Base-by-base conservation (phyloP, 805 yeast species). In the Naumovozyma dairenensis region DNA sequence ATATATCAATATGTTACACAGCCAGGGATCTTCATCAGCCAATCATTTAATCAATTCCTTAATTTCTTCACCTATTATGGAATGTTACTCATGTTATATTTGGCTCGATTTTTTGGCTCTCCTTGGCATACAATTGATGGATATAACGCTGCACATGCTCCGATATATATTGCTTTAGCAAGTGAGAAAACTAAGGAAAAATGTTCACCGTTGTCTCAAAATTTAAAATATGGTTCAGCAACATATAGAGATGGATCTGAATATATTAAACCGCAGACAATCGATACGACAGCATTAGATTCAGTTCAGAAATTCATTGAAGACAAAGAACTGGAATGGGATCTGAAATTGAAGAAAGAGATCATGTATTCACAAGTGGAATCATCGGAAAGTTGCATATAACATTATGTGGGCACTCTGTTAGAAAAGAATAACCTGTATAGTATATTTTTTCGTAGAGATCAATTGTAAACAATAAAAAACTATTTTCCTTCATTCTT, bases 11-110 rank as follows among this genome's bases (percentile, higher is more conserved):
- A 82, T 59, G 62, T 89, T 22, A 75, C 82, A 4, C 96, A 92
- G 40, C 98, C 98, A 0, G 98, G 98, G n/a, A 83, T 92, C 17
- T 86, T 92, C 59, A 79, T 79, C 16, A 80, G 94, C 34, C 78
- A 79, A 40, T 77, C 93, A 3, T 83, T 83, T 48, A 74, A 72
- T 56, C 72, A 75, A 44, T 81, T 71, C 46, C 66, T 92, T 52
- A 86, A 84, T 52, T 59, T 80, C 4, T 65, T 86, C 54, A 78
- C 94, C 2, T 82, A 75, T 51, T 75, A 80, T 44, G 92, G 93
- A 6, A 92, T 92, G 97, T 50, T 84, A 37, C 41, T 77, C 29
- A 63, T 87, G 55, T 92, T 92, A 52, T 84, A 83, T 55, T 25
- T 86, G 4, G 93, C 94, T 6, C 71, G 97, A 43, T 65, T 67